These are phyloP conservation scores for Ogataea hybrid DNA, from an alignment of 1,139 yeast genomes.

Conservation along the genomic window DNA sequence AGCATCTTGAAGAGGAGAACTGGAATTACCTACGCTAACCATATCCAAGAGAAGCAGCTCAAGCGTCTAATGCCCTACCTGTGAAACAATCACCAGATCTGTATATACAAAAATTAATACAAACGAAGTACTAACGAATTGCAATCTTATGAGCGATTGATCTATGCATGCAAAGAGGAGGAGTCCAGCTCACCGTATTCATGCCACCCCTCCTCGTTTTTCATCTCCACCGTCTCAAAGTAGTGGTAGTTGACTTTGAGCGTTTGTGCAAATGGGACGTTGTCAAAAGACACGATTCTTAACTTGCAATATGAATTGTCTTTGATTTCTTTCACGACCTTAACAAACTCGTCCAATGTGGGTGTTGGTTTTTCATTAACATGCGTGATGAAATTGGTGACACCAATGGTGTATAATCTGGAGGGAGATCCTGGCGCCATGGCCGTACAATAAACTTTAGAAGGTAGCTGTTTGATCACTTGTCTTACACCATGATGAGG, in stretches of 20 bases:
- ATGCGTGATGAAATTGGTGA: slow-evolving; percentile 85
- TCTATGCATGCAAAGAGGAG: not conserved
- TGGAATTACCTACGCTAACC: slow-evolving; percentile 59
- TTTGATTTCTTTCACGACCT: slow-evolving; percentile 62
- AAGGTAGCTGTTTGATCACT: slow-evolving; percentile 74
- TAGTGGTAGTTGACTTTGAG: slow-evolving; percentile 88
- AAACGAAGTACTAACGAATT: slow-evolving; percentile 1
- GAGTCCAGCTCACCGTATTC: slow-evolving; percentile 11
- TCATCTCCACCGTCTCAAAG: slow-evolving; percentile 76
- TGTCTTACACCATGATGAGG: slow-evolving; percentile 76
- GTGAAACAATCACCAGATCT: slow-evolving; percentile 10
- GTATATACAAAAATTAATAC: slow-evolving; percentile 1
- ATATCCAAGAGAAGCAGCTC: slow-evolving; percentile 56
- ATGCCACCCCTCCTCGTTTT: slow-evolving; percentile 51
- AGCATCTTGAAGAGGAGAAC: slow-evolving; percentile 62
- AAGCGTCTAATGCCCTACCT: slow-evolving; percentile 41
- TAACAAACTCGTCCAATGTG: slow-evolving; percentile 62
- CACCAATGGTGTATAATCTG: slow-evolving; percentile 73
- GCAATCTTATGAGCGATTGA: not conserved
- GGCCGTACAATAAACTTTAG: slow-evolving; percentile 74
- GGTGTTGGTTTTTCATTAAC: slow-evolving; percentile 77
- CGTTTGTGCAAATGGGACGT: slow-evolving; percentile 81
- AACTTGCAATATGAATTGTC: slow-evolving; percentile 81
- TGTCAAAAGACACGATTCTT: slow-evolving; percentile 79
- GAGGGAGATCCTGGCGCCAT: slow-evolving; percentile 84